Conservation (phyloP, 805 yeast genomes). For the Sugiyamaella boreocaroliniensis region DNA sequence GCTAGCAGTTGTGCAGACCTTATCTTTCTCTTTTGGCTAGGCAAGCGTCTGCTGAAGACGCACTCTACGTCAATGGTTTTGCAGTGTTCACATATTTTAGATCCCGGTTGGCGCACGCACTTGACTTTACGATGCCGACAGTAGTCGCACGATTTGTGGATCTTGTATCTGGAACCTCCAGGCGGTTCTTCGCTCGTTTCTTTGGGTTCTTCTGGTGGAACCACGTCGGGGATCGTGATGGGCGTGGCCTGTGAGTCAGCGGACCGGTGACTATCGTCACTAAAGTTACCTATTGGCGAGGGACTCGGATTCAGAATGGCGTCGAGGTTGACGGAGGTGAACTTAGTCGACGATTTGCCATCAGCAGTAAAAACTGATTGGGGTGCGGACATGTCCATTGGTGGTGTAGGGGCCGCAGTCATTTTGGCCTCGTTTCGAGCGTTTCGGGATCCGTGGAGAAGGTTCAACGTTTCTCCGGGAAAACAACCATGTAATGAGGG, state of each 20-base stretch:
- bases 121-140: conserved; percentile 17
- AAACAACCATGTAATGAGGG: too few relatives aligned
- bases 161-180: conserved; percentile 2
- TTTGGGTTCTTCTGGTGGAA: neutral
- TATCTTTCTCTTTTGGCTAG: conserved; percentile 10
- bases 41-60: conserved; percentile 9
- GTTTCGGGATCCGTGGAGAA: too few relatives aligned
- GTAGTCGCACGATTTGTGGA: conserved; percentile 15
- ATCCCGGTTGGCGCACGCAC: conserved; percentile 6
- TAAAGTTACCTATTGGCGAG: neutral
- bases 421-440: too few relatives aligned
- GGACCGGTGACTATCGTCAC: neutral
- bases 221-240: neutral
- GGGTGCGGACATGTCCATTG: too few relatives aligned
- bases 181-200: neutral
- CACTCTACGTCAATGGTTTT: conserved; percentile 13
- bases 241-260: neutral
- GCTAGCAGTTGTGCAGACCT: conserved; percentile 12
- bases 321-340: neutral
- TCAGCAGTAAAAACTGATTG: neutral
- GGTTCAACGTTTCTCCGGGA: too few relatives aligned
- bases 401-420: too few relatives aligned
- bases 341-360: neutral
- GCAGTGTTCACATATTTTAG: conserved; percentile 14
- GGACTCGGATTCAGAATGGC: neutral